These are phyloP conservation scores for Casaregolazyma suthepensis DNA, from an alignment of 1,139 yeast genomes.

Conservation along the genomic window DNA sequence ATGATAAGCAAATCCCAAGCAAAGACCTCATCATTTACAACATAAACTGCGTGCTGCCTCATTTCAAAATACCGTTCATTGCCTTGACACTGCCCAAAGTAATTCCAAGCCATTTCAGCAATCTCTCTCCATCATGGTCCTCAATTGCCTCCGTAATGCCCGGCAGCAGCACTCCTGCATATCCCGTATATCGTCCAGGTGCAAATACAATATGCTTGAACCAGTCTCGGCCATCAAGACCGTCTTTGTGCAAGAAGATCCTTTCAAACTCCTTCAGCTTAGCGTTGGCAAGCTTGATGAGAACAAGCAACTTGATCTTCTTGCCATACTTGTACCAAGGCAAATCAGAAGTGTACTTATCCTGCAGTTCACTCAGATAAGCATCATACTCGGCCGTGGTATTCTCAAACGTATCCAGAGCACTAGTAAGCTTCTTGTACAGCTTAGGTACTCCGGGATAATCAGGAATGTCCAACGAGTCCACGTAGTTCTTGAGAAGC, in stretches of 20 bases:
- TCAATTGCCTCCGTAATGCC: conserved; percentile 76
- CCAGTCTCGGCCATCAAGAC: conserved; percentile 71
- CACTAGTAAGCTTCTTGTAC: conserved; percentile 23
- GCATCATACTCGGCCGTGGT: conserved; percentile 28
- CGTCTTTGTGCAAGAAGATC: conserved; percentile 54
- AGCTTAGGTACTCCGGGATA: conserved; percentile 14
- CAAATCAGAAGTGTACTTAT: conserved; percentile 24
- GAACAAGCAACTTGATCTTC: conserved; percentile 27
- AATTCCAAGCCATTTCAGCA: conserved; percentile 53
- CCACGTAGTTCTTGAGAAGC: conserved; percentile 32
- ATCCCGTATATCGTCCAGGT: conserved; percentile 80
- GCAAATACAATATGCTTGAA: conserved; percentile 81
- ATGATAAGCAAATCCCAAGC: too few species aligned
- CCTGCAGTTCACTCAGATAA: conserved; percentile 25
- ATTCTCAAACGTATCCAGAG: conserved; percentile 21
- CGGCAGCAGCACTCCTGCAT: conserved; percentile 77
- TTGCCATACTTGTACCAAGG: conserved; percentile 31
- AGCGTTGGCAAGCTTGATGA: conserved; percentile 32
- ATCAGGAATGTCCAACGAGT: conserved; percentile 17
- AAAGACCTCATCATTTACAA: too few species aligned
- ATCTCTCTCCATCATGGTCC: conserved; percentile 50
- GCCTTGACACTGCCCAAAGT: conserved; percentile 28
- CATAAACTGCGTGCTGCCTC: too few species aligned
- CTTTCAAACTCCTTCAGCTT: conserved; percentile 45
- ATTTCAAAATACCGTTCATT: conserved; percentile 21